phyloP scores from a whole-genome alignment of 768 basidiomycete species.

The Lentinula raphanica region DNA sequence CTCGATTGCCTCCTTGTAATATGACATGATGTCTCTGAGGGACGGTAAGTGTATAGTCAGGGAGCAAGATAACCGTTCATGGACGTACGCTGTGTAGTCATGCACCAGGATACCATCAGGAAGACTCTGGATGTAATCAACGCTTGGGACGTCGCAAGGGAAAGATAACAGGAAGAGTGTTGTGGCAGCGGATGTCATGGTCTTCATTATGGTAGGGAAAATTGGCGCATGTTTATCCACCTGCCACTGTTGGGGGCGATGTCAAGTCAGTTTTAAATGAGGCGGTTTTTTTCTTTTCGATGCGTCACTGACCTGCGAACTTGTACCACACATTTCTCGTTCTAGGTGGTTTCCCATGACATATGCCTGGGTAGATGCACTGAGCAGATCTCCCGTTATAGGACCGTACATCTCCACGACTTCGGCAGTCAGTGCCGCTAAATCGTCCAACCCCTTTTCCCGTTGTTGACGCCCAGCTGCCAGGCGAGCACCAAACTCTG shows the following conservation, averaged over 20 bases:
- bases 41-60: neutral
- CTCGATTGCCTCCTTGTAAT: constrained; percentile 12
- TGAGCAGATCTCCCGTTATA: constrained; percentile 4
- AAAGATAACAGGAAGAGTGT: constrained; percentile 6
- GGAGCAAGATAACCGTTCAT: neutral
- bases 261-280: neutral
- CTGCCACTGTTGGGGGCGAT: constrained; percentile 2
- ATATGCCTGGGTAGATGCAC: constrained; percentile 9
- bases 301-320: neutral
- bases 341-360: constrained; percentile 11
- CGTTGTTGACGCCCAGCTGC: neutral
- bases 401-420: constrained; percentile 4
- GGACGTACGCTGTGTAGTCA: constrained; percentile 7
- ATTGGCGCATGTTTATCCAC: constrained; percentile 7
- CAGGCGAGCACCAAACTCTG: constrained; percentile 6
- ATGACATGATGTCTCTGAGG: constrained; percentile 12
- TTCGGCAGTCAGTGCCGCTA: neutral
- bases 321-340: constrained; percentile 1
- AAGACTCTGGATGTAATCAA: constrained; percentile 4
- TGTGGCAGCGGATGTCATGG: constrained; percentile 7
- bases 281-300: neutral
- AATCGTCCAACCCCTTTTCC: constrained; percentile 6
- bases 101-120: constrained; percentile 9
- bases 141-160: neutral
- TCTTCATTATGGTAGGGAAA: constrained; percentile 9